Evolutionary conservation across 768 basidiomycete species (phyloP), one percentile per base, ranked within the genome.

Genomic region (Auriscalpium vulgare): DNA sequence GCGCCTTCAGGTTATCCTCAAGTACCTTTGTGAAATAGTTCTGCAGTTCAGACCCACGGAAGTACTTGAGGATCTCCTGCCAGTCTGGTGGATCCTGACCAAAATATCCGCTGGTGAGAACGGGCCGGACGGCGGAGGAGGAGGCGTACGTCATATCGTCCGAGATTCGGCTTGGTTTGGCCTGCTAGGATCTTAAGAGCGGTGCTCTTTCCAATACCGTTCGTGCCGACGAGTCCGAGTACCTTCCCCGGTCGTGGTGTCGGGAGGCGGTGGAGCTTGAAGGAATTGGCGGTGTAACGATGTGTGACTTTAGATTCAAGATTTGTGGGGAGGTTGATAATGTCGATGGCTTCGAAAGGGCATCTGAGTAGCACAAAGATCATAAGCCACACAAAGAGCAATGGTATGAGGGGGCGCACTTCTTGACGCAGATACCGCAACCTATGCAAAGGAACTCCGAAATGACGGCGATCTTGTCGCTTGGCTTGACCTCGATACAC

Each of bases 351-450:
- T 75, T 99, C 97, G 67, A 99, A 99, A 29, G 97, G 97, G 68
- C 95, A 99, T 74, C 95, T 98, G 43, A 37, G 49, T 10, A 45
- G 34, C 37, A 37, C 29, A 57, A 45, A 35, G 51, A 16, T 16
- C 16, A 50, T 10, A 23, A 37, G 37, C 16, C 29, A 56, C 46
- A 36, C 17, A 29, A 9, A 17, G 10, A 6, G 19, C 23, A 13
- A 19, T 4, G 4, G 8, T 8, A 74, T 21, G 21, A 21, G 21
- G 21, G n/a, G 21, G 21, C 87, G 69, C 67, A 97, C 95, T 97
- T 99, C 76, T 98, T 97, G 37, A 97, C 95, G 70, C 97, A 99
- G 67, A 99, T 98, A 89, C 97, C 97, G 72, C 97, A 99, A 65
- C 97, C 97, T 59, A 99, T 99, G 70, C 97, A 99, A 54, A 99